A percentile compares a stretch with the other conserved stretches of the same genome.
phyloP scores from a whole-genome alignment of 2,329 filamentous ascomycete genomes.

The Colletotrichum sp. region DNA sequence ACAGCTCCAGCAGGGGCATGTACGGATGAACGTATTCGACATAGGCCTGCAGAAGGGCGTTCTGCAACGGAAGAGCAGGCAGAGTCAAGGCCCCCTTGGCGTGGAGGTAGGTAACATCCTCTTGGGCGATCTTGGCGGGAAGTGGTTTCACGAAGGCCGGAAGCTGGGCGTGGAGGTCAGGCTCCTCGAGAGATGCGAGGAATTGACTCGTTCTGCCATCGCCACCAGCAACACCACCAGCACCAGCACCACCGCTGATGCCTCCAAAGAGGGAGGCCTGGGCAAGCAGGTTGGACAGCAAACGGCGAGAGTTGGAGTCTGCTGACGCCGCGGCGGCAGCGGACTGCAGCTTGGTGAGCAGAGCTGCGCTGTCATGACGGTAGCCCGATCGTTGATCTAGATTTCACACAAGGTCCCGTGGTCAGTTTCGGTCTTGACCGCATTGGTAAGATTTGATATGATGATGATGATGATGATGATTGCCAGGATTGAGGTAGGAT shows the following conservation, averaged over 20 bases:
- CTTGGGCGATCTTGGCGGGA: constrained; percentile 75
- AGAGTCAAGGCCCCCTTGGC: constrained; percentile 85
- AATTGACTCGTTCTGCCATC: constrained; percentile 47
- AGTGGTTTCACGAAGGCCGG: constrained; percentile 80
- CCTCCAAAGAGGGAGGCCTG: constrained; percentile 35
- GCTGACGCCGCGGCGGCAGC: constrained; percentile 24
- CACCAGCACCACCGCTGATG: constrained; percentile 20
- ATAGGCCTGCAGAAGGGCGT: constrained; percentile 81
- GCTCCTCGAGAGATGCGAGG: constrained; percentile 52
- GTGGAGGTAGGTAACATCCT: constrained; percentile 83
- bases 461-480: not conserved
- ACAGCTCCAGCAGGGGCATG: constrained; percentile 83
- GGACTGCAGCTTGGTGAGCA: constrained; percentile 34
- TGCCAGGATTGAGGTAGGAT: not conserved
- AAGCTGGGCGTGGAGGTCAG: constrained; percentile 52
- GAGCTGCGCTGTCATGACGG: constrained; percentile 33
- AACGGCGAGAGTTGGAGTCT: constrained; percentile 22
- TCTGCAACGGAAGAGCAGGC: constrained; percentile 73
- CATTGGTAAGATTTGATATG: not conserved
- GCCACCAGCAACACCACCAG: constrained; percentile 19
- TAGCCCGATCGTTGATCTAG: constrained; percentile 43
- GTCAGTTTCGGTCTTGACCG: constrained; percentile 29
- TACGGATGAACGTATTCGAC: constrained; percentile 92
- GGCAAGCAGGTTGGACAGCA: constrained; percentile 23
- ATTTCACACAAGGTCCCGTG: constrained; percentile 28